These are phyloP conservation scores for Diospyros kaki DNA, from an alignment of 148 eudicot species.

Conservation along the genomic window DNA sequence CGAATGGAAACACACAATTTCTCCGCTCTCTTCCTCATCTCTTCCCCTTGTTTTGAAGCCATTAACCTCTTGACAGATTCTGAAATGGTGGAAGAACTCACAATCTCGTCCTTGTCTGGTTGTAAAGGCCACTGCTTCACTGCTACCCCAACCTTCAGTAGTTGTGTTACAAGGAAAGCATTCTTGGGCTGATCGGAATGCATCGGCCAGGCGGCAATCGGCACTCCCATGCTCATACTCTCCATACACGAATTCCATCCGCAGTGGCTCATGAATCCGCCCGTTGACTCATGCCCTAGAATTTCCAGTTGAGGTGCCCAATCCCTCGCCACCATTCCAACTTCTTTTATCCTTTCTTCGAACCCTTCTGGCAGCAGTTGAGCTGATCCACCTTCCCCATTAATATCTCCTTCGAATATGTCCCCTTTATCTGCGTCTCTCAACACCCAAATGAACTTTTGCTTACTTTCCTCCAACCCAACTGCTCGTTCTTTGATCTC, in stretches of 20 bases:
- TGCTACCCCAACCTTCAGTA: background rate
- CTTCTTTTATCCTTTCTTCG: background rate
- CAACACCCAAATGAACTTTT: constrained; percentile 18
- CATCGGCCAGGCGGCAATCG: constrained; percentile 7
- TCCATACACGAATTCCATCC: constrained; percentile 14
- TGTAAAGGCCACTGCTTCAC: background rate
- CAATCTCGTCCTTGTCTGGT: background rate
- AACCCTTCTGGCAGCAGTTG: background rate
- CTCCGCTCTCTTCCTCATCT: background rate
- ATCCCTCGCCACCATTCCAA: constrained; percentile 8
- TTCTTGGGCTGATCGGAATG: constrained; percentile 11
- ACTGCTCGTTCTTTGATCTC: constrained; percentile 9
- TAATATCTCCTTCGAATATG: background rate
- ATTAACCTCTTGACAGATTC: background rate
- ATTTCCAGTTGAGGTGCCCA: constrained; percentile 11
- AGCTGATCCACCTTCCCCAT: background rate
- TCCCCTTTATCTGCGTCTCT: constrained; percentile 15
- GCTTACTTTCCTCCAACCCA: constrained; percentile 10
- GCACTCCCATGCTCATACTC: constrained; percentile 6
- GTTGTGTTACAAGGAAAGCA: background rate
- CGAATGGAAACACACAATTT: background rate
- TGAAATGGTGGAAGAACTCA: background rate
- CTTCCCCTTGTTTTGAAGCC: background rate
- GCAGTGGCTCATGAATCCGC: constrained; percentile 12
- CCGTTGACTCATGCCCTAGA: constrained; percentile 1